Conservation (phyloP, 2,329 filamentous ascomycete species). For the Lecanicillium sp. region DNA sequence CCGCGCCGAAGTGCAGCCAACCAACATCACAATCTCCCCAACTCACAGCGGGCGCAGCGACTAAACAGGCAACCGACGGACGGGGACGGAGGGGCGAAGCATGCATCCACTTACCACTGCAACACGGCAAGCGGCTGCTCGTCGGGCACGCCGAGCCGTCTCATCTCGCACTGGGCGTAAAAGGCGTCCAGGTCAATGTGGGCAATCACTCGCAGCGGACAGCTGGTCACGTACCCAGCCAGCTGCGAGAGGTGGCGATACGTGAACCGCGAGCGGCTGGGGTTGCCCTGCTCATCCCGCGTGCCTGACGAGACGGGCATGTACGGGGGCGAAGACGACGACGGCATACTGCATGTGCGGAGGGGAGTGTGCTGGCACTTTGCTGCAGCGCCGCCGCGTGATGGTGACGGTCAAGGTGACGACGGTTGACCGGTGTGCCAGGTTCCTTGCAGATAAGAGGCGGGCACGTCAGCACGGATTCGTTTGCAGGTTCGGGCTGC, state of each 20-base stretch:
- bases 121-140: constrained; percentile 83
- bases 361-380: background rate
- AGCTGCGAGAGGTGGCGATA: constrained; percentile 76
- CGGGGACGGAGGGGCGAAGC: background rate
- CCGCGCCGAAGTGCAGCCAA: no score
- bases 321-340: constrained; percentile 1
- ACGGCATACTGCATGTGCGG: background rate
- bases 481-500: no score
- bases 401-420: no score
- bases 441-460: no score
- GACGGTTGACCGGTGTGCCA: no score
- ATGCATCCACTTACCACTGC: constrained; percentile 57
- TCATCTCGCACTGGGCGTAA: constrained; percentile 94
- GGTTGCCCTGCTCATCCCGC: constrained; percentile 12
- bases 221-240: constrained; percentile 59
- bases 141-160: constrained; percentile 67
- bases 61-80: background rate
- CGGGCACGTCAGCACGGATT: no score
- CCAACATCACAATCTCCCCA: no score
- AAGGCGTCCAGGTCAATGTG: constrained; percentile 97
- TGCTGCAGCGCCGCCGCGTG: no score
- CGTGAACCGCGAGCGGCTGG: constrained; percentile 64
- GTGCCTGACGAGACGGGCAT: constrained; percentile 17
- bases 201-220: constrained; percentile 77
- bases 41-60: background rate